phyloP scores from a whole-genome alignment of 208 protist species.

The Endotrypanum monterogeii region DNA sequence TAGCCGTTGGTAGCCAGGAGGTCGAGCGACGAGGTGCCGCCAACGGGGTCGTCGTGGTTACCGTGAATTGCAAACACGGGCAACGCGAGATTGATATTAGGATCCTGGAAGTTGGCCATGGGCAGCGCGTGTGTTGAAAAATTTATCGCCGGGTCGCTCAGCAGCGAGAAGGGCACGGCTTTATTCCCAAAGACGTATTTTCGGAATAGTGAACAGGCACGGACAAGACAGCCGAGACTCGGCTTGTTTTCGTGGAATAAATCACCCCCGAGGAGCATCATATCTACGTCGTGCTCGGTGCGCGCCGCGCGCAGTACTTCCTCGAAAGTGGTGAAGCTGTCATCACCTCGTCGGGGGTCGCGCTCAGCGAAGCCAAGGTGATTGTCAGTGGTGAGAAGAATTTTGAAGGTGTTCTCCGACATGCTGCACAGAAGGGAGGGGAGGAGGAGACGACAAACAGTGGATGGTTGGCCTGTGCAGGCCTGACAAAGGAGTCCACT shows the following conservation, averaged over 20 bases:
- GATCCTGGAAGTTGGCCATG: constrained; percentile 94
- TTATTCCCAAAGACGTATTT: constrained; percentile 93
- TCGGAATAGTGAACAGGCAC: constrained; percentile 88
- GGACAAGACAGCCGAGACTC: constrained; percentile 89
- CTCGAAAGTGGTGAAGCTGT: constrained; percentile 98
- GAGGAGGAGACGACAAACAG: not conserved
- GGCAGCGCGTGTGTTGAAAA: constrained; percentile 89
- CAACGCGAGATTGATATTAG: constrained; percentile 98
- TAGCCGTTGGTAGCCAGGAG: constrained; percentile 92
- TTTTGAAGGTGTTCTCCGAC: constrained; percentile 69
- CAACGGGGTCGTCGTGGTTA: constrained; percentile 99
- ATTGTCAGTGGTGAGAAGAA: constrained; percentile 96
- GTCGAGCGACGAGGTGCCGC: constrained; percentile 95
- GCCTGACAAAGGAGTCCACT: not conserved
- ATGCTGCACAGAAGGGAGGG: not conserved
- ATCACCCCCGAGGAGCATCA: constrained; percentile 98
- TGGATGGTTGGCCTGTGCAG: not conserved
- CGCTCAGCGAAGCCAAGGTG: constrained; percentile 96
- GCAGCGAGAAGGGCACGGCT: constrained; percentile 88
- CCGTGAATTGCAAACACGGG: constrained; percentile 99
- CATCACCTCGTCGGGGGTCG: constrained; percentile 96
- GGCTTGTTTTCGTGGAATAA: constrained; percentile 99
- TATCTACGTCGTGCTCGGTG: constrained; percentile 94
- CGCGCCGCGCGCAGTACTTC: constrained; percentile 96
- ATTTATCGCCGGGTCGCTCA: constrained; percentile 92